Evolutionary conservation across 2,329 filamentous ascomycete genomes (phyloP).

Genomic region (Pyrenophora teres): DNA sequence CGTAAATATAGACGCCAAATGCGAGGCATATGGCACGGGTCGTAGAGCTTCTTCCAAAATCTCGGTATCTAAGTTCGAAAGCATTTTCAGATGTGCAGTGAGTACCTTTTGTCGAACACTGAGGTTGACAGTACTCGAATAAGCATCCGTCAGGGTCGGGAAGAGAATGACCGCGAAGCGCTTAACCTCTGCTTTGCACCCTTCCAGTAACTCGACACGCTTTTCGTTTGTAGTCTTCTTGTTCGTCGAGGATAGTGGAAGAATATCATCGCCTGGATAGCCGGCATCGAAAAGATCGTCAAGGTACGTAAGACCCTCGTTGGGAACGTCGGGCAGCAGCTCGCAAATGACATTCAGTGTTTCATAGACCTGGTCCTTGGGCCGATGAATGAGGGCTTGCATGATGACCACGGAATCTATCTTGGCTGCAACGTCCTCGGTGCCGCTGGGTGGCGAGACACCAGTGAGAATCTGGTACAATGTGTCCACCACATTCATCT

Average conservation of each 20-base stretch:
- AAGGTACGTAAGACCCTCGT: slow-evolving; percentile 57
- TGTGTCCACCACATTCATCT: slow-evolving; percentile 96
- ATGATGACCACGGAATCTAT: slow-evolving; percentile 97
- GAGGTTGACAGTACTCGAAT: slow-evolving; percentile 95
- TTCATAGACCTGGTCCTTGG: slow-evolving; percentile 94
- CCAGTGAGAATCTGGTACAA: slow-evolving; percentile 96
- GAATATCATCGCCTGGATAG: slow-evolving; percentile 53
- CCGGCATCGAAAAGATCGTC: slow-evolving; percentile 57
- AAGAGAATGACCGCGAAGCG: slow-evolving; percentile 92
- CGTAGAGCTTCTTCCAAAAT: slow-evolving; percentile 86
- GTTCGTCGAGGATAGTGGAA: slow-evolving; percentile 49
- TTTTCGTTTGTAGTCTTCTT: slow-evolving; percentile 74
- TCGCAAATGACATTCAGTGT: slow-evolving; percentile 98
- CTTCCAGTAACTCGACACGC: slow-evolving; percentile 76
- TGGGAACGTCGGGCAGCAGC: slow-evolving; percentile 76
- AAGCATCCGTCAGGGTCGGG: slow-evolving; percentile 93
- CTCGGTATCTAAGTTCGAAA: slow-evolving; percentile 85
- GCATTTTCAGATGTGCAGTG: slow-evolving; percentile 95
- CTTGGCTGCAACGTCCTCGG: slow-evolving; percentile 78
- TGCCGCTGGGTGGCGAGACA: slow-evolving; percentile 83
- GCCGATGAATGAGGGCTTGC: slow-evolving; percentile 95
- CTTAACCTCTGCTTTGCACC: slow-evolving; percentile 84
- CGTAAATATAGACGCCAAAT: slow-evolving; percentile 90
- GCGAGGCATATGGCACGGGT: slow-evolving; percentile 92
- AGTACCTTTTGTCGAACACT: slow-evolving; percentile 94